Evolutionary conservation across 108 stramenopile species (phyloP).

Genomic region (Skeletonema costatum): DNA sequence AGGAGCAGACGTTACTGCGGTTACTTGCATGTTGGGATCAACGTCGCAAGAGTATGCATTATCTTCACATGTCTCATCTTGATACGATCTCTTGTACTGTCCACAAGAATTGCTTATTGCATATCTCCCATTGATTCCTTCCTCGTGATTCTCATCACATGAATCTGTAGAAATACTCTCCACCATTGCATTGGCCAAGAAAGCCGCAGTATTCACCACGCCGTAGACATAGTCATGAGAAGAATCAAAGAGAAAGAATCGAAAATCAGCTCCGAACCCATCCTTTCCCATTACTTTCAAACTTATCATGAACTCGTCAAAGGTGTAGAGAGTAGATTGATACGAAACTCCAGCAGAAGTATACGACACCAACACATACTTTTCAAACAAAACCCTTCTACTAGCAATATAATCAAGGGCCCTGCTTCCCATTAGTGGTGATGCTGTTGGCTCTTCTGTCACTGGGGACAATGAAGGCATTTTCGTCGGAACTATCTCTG

Average conservation of each 20-base stretch:
- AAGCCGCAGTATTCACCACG: conserved; percentile 18
- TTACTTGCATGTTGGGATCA: conserved; percentile 25
- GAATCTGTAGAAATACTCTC: conserved; percentile 33
- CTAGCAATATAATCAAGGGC: neutral
- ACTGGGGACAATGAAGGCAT: neutral
- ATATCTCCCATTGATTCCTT: conserved; percentile 22
- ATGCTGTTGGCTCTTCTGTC: neutral
- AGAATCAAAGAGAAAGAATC: neutral
- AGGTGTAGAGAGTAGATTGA: neutral
- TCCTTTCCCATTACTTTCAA: neutral
- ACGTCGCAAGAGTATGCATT: conserved; percentile 18
- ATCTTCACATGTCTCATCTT: conserved; percentile 25
- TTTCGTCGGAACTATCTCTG: neutral
- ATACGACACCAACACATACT: neutral
- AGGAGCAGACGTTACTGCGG: conserved; percentile 22
- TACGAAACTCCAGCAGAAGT: neutral
- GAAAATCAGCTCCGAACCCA: neutral
- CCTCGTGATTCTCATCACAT: conserved; percentile 35
- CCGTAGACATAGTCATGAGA: conserved; percentile 3
- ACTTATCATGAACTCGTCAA: neutral
- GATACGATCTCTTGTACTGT: conserved; percentile 34
- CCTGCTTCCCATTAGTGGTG: neutral
- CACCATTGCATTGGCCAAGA: conserved; percentile 27
- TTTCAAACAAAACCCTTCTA: neutral
- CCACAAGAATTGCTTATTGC: conserved; percentile 38